Evolutionary conservation across 2,329 filamentous ascomycete species (phyloP).

Genomic region (Cytospora chrysosperma): DNA sequence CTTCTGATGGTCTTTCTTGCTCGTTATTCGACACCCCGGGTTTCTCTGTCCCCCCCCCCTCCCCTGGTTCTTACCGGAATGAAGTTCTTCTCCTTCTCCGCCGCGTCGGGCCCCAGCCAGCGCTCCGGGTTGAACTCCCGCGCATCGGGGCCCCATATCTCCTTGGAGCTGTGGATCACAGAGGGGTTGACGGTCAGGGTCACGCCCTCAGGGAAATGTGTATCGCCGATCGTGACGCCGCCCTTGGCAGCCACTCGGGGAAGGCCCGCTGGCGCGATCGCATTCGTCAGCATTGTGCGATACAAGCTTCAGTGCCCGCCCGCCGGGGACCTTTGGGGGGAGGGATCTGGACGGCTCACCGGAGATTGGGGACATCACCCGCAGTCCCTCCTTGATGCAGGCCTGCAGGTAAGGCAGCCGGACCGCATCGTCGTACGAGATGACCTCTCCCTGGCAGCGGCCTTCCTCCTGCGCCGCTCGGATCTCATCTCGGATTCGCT

Average conservation of each 20-base stretch:
- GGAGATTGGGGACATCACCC: conserved; percentile 27
- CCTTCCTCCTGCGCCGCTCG: conserved; percentile 23
- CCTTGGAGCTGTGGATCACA: conserved; percentile 32
- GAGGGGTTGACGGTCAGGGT: conserved; percentile 29
- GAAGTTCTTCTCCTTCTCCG: conserved; percentile 27
- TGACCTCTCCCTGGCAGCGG: conserved; percentile 22
- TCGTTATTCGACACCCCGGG: no score
- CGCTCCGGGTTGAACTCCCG: conserved; percentile 29
- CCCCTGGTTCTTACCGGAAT: conserved; percentile 26
- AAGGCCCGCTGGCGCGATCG: conserved; percentile 23
- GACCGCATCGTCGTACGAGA: conserved; percentile 32
- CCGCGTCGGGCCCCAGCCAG: conserved; percentile 26
- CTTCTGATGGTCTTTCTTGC: not conserved
- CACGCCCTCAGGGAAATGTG: conserved; percentile 31
- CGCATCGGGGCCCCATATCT: conserved; percentile 29
- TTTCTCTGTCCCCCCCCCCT: no score
- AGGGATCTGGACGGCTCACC: conserved; percentile 25
- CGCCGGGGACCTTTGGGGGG: no score
- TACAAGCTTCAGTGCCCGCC: not conserved
- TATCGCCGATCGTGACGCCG: conserved; percentile 32
- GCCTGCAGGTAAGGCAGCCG: conserved; percentile 36
- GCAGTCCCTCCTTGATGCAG: conserved; percentile 36
- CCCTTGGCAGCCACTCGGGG: conserved; percentile 31
- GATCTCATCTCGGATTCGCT: conserved; percentile 28
- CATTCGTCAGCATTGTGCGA: not conserved